These are phyloP conservation scores for Irpex sp. DNA, from an alignment of 1,284 basidiomycete genomes.

Conservation along the genomic window DNA sequence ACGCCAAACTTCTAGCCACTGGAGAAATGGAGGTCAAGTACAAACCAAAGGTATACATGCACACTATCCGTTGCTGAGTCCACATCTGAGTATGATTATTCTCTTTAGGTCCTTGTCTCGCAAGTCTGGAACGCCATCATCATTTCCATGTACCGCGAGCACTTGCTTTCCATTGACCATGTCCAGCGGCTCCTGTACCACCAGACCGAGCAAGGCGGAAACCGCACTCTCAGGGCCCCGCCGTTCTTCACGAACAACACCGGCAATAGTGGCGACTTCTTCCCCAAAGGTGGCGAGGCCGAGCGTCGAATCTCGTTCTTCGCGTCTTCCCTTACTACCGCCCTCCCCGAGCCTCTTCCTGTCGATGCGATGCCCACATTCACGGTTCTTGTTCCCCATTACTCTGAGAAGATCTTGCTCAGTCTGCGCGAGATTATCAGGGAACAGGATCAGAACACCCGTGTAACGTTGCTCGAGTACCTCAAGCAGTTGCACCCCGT, in stretches of 20 bases:
- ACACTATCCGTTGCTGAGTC: not conserved
- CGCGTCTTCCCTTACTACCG: constrained; percentile 90
- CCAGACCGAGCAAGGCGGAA: constrained; percentile 84
- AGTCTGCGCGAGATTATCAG: constrained; percentile 95
- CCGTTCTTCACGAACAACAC: constrained; percentile 94
- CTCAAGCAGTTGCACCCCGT: constrained; percentile 98
- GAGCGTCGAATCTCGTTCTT: constrained; percentile 97
- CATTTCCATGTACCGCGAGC: constrained; percentile 98
- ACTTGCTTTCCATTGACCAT: constrained; percentile 92
- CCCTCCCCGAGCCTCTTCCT: constrained; percentile 88
- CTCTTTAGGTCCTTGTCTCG: constrained; percentile 78
- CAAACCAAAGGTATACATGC: constrained; percentile 79
- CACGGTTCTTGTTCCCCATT: constrained; percentile 94
- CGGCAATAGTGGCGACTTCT: constrained; percentile 80
- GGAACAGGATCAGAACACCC: constrained; percentile 94
- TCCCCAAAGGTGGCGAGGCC: constrained; percentile 91
- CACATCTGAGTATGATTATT: constrained; percentile 4
- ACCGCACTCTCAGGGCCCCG: constrained; percentile 87
- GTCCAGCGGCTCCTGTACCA: constrained; percentile 94
- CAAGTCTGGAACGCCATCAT: constrained; percentile 98
- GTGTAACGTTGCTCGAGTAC: constrained; percentile 93
- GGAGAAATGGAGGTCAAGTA: constrained; percentile 97
- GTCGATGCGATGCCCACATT: constrained; percentile 98
- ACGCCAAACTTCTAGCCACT: constrained; percentile 91
- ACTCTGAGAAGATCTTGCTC: constrained; percentile 94